Evolutionary conservation across 345 rosid genomes (phyloP).

Genomic region (Euphorbia lathyris): DNA sequence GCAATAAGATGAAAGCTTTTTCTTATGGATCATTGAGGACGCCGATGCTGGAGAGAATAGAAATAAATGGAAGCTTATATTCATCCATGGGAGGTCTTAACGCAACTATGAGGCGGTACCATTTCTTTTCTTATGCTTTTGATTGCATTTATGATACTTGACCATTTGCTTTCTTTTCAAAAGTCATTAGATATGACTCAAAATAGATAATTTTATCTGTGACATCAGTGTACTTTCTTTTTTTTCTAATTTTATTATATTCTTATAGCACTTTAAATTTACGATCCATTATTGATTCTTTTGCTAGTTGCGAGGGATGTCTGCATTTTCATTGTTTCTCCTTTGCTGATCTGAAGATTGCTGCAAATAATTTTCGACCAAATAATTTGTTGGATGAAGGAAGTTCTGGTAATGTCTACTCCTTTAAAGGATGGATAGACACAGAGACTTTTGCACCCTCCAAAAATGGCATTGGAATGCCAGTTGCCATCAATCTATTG

Average conservation of each 20-base stretch:
- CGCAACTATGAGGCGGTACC: neutral
- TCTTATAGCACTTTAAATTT: too few species aligned
- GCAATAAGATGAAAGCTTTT: neutral
- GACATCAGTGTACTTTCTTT: too few species aligned
- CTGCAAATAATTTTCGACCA: conserved; percentile 56
- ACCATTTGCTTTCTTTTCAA: too few species aligned
- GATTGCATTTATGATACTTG: neutral
- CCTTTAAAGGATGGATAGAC: conserved; percentile 84
- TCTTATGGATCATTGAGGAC: neutral
- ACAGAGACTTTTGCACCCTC: conserved; percentile 57
- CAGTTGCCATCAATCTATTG: conserved; percentile 73
- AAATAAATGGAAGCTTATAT: neutral
- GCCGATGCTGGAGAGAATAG: neutral
- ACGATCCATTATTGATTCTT: neutral
- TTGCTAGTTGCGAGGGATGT: neutral
- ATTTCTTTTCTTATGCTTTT: too few species aligned
- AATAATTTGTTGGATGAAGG: conserved; percentile 71
- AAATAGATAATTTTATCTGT: too few species aligned
- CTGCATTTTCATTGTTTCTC: conserved; percentile 35
- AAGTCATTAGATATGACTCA: too few species aligned
- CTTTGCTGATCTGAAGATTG: conserved; percentile 54
- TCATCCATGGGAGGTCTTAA: neutral
- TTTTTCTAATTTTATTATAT: too few species aligned
- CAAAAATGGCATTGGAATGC: conserved; percentile 49
- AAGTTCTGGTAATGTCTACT: conserved; percentile 73